Base-by-base conservation (phyloP, 2,329 filamentous ascomycete species). In the Fusarium nelsonii region DNA sequence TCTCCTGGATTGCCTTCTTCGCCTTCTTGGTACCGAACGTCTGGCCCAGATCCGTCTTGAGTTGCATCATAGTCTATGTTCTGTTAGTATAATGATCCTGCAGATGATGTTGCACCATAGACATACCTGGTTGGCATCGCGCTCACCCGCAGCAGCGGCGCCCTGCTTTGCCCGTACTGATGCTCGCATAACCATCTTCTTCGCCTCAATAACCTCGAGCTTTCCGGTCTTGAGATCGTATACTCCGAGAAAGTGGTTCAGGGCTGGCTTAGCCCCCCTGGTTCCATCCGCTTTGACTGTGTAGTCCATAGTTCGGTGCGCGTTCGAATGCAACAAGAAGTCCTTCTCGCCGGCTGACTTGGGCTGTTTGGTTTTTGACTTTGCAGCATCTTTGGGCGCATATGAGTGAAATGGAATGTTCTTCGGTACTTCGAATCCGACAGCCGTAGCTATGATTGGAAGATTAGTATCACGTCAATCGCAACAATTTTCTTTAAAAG, bases 1-100 rank as follows among this genome's bases (percentile, higher is more conserved):
- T 84, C 58, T 90, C 87, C 30, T 85, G 84, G 71, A 96, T 88
- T 2, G 88, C 91, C 81, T 94, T 95, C 84, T 90, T 91, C 23
- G 92, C 91, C 80, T 94, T 95, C 82, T 92, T 94, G 28, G 92
- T 95, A 77, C 93, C 93, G 74, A 97, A 97, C 33, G 91, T 89
- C 73, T 92, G 86, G 40, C 91, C 92, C 14, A 97, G 88, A 3
- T 90, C 87, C 72, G 89, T 90, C 71, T 87, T 88, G 75, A 87
- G 86, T 30, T 90, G 87, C 73, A 85, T 81, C 74, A 85, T 86
- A 44, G 82, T 86, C 88, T 90, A 71, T 18, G 61, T 37, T 37
- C 48, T 23, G 65, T 80, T 78, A 69, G 76, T 39, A 54, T 20
- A 41, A 14, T n/a, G 41, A 28, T 11, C 6, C 6, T 14, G n/a